Evolutionary conservation across 2,329 filamentous ascomycete species (phyloP).

Genomic region (Diaporthe velutina): DNA sequence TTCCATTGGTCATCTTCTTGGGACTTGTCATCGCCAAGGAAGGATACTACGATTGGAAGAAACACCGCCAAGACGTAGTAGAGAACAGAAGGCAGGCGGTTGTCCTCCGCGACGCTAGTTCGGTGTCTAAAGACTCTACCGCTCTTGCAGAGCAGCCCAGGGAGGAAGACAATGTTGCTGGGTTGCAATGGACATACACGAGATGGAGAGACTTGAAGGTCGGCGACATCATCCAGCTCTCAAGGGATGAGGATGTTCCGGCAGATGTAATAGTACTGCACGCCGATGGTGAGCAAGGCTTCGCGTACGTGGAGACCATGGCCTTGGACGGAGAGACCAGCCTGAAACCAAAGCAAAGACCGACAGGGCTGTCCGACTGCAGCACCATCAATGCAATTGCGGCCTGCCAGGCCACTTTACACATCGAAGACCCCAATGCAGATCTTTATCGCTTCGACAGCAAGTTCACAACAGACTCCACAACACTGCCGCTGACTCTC

Average conservation of each 20-base stretch:
- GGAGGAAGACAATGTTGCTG: slow-evolving; percentile 29
- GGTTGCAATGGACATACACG: slow-evolving; percentile 63
- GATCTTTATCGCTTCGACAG: slow-evolving; percentile 84
- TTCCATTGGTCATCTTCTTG: slow-evolving; percentile 82
- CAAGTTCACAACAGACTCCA: slow-evolving; percentile 68
- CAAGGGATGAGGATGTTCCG: slow-evolving; percentile 82
- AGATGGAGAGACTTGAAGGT: slow-evolving; percentile 62
- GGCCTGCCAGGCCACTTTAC: slow-evolving; percentile 70
- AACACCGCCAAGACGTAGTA: slow-evolving; percentile 83
- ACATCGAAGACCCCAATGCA: slow-evolving; percentile 82
- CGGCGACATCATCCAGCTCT: slow-evolving; percentile 62
- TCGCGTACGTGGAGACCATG: slow-evolving; percentile 90
- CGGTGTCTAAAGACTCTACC: slow-evolving; percentile 62
- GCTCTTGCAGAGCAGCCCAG: slow-evolving; percentile 52
- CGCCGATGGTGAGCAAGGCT: slow-evolving; percentile 79
- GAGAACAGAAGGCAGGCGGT: slow-evolving; percentile 75
- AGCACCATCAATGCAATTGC: slow-evolving; percentile 66
- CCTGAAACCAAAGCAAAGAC: slow-evolving; percentile 80
- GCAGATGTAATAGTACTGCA: slow-evolving; percentile 87
- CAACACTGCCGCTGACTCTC: slow-evolving; percentile 78
- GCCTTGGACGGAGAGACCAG: slow-evolving; percentile 87
- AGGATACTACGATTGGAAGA: slow-evolving; percentile 86
- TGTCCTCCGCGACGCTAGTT: slow-evolving; percentile 63
- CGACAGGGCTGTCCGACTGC: slow-evolving; percentile 72
- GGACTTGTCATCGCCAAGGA: slow-evolving; percentile 86